Percentiles rank a stretch among this genome's conserved stretches.
These are phyloP conservation scores for Lactarius hengduanensis DNA, from an alignment of 768 basidiomycete species.

Conservation along the genomic window DNA sequence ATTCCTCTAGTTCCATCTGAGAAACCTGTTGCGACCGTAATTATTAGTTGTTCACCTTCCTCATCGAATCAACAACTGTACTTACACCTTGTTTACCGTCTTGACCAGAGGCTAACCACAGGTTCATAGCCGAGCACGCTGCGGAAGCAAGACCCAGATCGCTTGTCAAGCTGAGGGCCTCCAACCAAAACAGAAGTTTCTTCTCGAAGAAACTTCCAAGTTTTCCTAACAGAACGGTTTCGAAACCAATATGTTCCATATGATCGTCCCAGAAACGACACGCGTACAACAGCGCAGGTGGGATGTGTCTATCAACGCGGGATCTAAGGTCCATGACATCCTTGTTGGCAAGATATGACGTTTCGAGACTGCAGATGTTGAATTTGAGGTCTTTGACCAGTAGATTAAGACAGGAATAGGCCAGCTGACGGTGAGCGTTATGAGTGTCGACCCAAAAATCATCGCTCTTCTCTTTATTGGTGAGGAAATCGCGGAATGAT, in stretches of 20 bases:
- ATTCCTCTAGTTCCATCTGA: not conserved
- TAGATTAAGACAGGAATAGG: not conserved
- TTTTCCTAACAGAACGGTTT: not conserved
- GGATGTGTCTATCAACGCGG: not conserved
- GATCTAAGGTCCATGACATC: not conserved
- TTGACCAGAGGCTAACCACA: not conserved
- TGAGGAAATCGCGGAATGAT: constrained; percentile 2
- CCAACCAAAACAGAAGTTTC: constrained; percentile 9
- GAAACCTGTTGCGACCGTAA: not conserved
- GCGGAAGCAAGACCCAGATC: not conserved
- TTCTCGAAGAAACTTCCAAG: not conserved
- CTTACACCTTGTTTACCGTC: not conserved
- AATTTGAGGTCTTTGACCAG: not conserved
- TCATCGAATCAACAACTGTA: not conserved
- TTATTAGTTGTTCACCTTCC: not conserved
- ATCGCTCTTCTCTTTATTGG: not conserved
- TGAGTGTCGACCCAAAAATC: not conserved
- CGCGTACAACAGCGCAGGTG: not conserved
- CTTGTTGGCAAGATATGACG: not conserved
- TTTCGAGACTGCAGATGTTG: constrained; percentile 2
- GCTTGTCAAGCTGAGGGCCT: not conserved
- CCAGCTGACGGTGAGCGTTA: not conserved
- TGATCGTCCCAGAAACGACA: constrained; percentile 12
- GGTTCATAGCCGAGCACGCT: not conserved
- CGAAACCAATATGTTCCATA: not conserved